Base-by-base conservation (phyloP, 345 rosid genomes). In the Mallotus nudiflorus region DNA sequence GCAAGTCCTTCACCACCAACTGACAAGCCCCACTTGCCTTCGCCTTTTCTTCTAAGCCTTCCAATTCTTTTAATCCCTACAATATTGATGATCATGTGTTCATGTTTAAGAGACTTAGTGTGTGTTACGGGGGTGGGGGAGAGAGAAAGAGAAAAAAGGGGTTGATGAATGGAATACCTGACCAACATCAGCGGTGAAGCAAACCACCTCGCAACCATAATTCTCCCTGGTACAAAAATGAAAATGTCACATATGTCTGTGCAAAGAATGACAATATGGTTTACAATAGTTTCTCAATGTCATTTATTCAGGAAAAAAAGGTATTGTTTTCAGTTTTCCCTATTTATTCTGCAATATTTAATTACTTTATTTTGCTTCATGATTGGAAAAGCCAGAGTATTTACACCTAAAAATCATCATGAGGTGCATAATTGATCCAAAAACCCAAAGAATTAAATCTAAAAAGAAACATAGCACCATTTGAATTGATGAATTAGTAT, bases 141-240 rank as follows among this genome's bases (percentile, higher is more conserved):
- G n/a, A 28, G 13, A 55, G 33, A 18, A 11, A 10, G 31, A 7
- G 1, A 25, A 25, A 19, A 62, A 59, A 11, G 10, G 24, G 3
- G 25, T n/a, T 31, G 19, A 18, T 61, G 33, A 12, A 63, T 67
- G 49, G 64, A 80, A 69, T 87, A 92, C 99, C 84, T 95, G 99
- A 60, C 98, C 99, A 82, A 95, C 99, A 73, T 95, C 98, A 0
- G 97, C 98, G 9, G 99, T 95, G 82, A 95, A 95, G 85, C 99
- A 95, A 68, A 95, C 99, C 81, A 95, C 99, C 82, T 95, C 98
- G 68, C 98, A 95, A n/a, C 96, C 96, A 78, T 95, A 95, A 65
- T 90, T 95, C 82, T 92, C 97, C 82, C 97, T 95, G 78, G 37
- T 33, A 33, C 11, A 51, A n/a, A n/a, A n/a, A 50, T 33, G 20